Evolutionary conservation across 495 filamentous ascomycete genomes (phyloP).

Genomic region (Copromyces sp.): DNA sequence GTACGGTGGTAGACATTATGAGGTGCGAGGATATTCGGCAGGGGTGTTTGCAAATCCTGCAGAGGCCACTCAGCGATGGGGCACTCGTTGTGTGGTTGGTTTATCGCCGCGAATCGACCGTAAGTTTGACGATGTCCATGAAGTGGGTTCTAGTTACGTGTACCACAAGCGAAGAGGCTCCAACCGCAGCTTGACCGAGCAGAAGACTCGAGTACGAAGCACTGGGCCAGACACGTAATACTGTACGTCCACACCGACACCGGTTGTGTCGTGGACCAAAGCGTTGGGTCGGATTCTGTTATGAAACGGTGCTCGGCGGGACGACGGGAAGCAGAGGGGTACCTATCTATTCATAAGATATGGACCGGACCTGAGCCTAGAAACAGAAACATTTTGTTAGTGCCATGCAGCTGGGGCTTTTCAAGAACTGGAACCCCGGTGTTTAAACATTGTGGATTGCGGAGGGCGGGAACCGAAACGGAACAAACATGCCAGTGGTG

Average conservation of each 20-base stretch:
- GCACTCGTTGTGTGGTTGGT: background rate
- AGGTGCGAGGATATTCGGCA: background rate
- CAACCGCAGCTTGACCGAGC: background rate
- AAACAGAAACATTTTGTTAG: background rate
- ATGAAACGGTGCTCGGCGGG: background rate
- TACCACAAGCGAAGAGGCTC: background rate
- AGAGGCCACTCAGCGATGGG: background rate
- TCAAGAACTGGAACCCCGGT: background rate
- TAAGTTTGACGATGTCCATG: constrained; percentile 7
- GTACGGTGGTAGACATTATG: constrained; percentile 52
- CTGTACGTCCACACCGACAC: background rate
- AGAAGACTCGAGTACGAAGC: background rate
- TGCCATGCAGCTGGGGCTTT: background rate
- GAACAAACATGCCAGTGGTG: background rate
- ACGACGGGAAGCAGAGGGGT: background rate
- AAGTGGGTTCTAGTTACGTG: constrained; percentile 2
- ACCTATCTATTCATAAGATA: background rate
- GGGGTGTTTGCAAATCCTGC: background rate
- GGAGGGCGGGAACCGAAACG: background rate
- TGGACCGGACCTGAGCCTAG: background rate
- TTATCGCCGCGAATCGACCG: constrained; percentile 1
- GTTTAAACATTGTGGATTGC: background rate
- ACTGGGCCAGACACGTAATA: background rate
- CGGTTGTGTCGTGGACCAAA: background rate
- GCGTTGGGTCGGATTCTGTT: background rate